Conservation (phyloP, 768 basidiomycete species). For the Mycena leptocephala region DNA sequence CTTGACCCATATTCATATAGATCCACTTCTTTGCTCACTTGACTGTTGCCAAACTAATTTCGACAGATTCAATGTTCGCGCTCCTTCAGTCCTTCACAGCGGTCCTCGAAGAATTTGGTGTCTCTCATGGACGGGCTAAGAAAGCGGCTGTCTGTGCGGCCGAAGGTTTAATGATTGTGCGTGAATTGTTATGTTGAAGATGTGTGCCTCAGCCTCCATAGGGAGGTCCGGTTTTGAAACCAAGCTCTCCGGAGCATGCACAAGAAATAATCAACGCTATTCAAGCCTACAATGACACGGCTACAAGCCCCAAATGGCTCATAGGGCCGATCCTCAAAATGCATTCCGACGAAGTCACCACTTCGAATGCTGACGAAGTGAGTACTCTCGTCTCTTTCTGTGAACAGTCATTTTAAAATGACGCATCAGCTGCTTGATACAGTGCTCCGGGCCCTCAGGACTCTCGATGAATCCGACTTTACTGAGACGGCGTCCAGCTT, state of each 20-base stretch:
- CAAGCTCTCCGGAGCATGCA: conserved; percentile 71
- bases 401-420: conserved; percentile 5
- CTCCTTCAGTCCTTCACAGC: conserved; percentile 89
- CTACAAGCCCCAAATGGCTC: conserved; percentile 71
- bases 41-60: conserved; percentile 82
- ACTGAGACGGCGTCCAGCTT: conserved; percentile 69
- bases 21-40: conserved; percentile 96
- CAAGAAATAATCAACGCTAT: conserved; percentile 82
- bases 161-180: conserved; percentile 84
- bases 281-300: conserved; percentile 78
- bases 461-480: conserved; percentile 76
- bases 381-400: conserved; percentile 13
- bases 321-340: conserved; percentile 75
- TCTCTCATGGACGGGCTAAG: conserved; percentile 89
- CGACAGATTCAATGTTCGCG: conserved; percentile 83
- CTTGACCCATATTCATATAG: conserved; percentile 57
- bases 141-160: conserved; percentile 86
- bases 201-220: conserved; percentile 46
- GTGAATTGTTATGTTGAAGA: conserved; percentile 33
- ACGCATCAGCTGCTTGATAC: conserved; percentile 79
- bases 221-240: conserved; percentile 80
- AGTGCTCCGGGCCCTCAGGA: conserved; percentile 74
- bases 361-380: conserved; percentile 78
- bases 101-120: conserved; percentile 92
- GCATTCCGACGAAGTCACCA: conserved; percentile 58